Conservation (phyloP, 306 rosid genomes). For the Cucurbita moschata region DNA sequence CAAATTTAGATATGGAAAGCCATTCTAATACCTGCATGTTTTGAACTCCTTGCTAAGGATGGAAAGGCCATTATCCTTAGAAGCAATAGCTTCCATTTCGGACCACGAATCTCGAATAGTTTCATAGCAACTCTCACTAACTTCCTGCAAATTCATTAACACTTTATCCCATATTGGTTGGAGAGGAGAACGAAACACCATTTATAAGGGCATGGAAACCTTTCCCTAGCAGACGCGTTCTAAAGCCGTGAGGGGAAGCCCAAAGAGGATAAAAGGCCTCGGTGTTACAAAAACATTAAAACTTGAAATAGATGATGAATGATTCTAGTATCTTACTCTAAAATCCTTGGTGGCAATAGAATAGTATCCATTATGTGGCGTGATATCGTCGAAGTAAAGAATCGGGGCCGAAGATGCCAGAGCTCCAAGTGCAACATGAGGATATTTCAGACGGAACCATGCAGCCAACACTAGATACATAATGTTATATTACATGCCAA, state of each 20-base stretch:
- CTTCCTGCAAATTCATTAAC: conserved; percentile 33
- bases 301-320: background rate
- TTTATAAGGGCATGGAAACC: too few species aligned
- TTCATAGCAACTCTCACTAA: conserved; percentile 44
- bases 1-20: background rate
- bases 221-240: too few species aligned
- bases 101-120: conserved; percentile 53
- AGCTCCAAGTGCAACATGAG: conserved; percentile 63
- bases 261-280: too few species aligned
- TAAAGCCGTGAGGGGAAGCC: too few species aligned
- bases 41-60: conserved; percentile 38
- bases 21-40: conserved; percentile 21
- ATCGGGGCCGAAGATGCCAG: conserved; percentile 80
- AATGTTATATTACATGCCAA: background rate
- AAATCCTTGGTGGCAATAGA: conserved; percentile 45
- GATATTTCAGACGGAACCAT: conserved; percentile 82
- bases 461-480: conserved; percentile 55
- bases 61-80: conserved; percentile 33
- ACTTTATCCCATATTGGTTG: background rate
- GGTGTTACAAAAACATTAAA: background rate
- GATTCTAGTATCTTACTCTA: conserved; percentile 20
- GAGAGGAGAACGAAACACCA: too few species aligned
- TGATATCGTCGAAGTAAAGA: conserved; percentile 45
- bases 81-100: conserved; percentile 36
- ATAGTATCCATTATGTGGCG: conserved; percentile 32